A percentile compares a stretch with the other conserved stretches of the same genome.
Conservation (phyloP, 192 early-diverging fungal genomes). For the Coemansia sp. region DNA sequence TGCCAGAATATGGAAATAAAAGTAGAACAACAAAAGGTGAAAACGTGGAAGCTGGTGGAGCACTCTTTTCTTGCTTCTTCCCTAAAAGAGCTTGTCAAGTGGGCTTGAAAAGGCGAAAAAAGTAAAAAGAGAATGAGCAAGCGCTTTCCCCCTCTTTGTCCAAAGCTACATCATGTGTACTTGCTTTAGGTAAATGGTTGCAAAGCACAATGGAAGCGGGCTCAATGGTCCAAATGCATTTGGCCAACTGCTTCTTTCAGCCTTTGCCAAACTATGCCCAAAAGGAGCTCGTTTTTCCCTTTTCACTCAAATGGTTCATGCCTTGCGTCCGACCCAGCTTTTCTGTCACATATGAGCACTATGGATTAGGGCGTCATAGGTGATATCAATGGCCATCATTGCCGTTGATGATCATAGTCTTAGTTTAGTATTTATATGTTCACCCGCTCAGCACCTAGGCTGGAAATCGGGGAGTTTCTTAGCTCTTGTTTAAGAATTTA, state of each 20-base stretch:
- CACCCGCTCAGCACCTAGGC: too few species aligned
- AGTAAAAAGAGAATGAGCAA: background rate
- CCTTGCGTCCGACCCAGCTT: too few species aligned
- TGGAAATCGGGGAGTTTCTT: too few species aligned
- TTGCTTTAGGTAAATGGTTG: background rate
- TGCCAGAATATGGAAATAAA: background rate
- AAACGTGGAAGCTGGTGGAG: background rate
- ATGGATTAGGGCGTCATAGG: too few species aligned
- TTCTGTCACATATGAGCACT: too few species aligned
- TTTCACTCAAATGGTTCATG: too few species aligned
- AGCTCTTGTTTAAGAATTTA: too few species aligned
- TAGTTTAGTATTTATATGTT: too few species aligned
- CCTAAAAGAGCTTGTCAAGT: background rate
- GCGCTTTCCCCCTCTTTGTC: background rate
- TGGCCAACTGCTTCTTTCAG: background rate
- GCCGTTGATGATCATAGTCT: too few species aligned
- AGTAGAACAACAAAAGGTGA: background rate
- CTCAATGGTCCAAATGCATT: background rate
- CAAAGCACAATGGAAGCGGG: background rate
- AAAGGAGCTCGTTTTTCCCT: background rate
- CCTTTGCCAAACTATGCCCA: background rate
- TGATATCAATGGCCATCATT: too few species aligned
- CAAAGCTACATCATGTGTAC: background rate
- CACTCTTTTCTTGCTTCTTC: background rate
- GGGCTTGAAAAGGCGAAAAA: background rate